Conservation (phyloP, 306 rosid genomes). For the Malus orientalis region DNA sequence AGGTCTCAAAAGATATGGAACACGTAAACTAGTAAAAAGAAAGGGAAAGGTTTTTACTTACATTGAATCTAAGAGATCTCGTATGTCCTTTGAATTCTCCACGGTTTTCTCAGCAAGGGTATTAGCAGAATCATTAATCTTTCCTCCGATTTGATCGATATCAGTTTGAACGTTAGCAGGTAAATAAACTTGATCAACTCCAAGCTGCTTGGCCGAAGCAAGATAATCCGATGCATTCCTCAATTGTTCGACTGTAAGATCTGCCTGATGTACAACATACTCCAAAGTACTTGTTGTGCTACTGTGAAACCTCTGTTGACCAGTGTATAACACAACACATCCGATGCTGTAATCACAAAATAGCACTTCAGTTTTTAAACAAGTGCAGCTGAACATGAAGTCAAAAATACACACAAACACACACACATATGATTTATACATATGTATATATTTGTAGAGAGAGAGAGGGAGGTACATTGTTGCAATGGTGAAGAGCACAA, state of each 20-base stretch:
- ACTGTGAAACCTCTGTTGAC: slow-evolving; percentile 37
- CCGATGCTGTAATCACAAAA: slow-evolving; percentile 31
- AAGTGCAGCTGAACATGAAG: not conserved
- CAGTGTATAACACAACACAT: slow-evolving; percentile 39
- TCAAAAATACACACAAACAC: not conserved
- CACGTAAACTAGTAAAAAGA: not conserved
- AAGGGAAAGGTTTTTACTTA: not conserved
- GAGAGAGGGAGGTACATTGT: slow-evolving; percentile 27
- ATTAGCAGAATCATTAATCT: slow-evolving; percentile 32
- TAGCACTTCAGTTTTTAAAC: slow-evolving; percentile 1
- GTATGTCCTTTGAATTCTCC: slow-evolving; percentile 33
- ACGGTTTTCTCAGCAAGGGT: slow-evolving; percentile 19
- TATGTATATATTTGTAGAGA: not conserved
- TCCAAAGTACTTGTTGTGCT: slow-evolving; percentile 32
- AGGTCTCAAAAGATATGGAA: not conserved
- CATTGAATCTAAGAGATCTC: slow-evolving; percentile 37
- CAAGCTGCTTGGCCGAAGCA: slow-evolving; percentile 36
- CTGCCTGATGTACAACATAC: slow-evolving; percentile 35
- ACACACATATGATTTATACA: not conserved
- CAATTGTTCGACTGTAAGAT: slow-evolving; percentile 26
- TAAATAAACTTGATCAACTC: slow-evolving; percentile 39
- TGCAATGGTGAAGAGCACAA: slow-evolving; percentile 32
- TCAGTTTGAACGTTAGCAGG: slow-evolving; percentile 40
- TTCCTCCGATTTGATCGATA: slow-evolving; percentile 34
- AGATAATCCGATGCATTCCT: slow-evolving; percentile 36